These are phyloP conservation scores for Tolypocladium paradoxum DNA, from an alignment of 2,329 filamentous ascomycete species.

Conservation along the genomic window DNA sequence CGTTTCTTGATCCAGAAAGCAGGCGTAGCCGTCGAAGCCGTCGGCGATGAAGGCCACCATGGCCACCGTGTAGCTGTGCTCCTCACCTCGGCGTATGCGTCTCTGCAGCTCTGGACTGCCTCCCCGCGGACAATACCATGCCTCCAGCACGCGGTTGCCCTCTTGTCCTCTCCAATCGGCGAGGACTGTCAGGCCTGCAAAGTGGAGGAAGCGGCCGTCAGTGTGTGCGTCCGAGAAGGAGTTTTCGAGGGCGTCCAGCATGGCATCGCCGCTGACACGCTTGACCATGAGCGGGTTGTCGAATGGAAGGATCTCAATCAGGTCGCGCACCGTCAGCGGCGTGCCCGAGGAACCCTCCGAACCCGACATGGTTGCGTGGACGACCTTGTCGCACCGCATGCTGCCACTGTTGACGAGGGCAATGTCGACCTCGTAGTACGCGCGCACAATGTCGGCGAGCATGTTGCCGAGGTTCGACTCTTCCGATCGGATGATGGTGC, in stretches of 20 bases:
- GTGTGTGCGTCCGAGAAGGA: conserved; percentile 14
- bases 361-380: conserved; percentile 2
- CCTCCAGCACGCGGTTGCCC: conserved; percentile 1
- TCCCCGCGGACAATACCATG: neutral
- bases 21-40: conserved; percentile 13
- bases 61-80: conserved; percentile 2
- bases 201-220: conserved; percentile 14
- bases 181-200: conserved; percentile 9
- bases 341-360: neutral
- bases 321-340: conserved; percentile 10
- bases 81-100: neutral
- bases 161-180: conserved; percentile 8
- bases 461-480: conserved; percentile 16
- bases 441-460: conserved; percentile 12
- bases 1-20: conserved; percentile 8
- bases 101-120: neutral
- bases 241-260: conserved; percentile 11
- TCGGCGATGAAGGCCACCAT: conserved; percentile 11
- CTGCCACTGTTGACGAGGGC: conserved; percentile 14
- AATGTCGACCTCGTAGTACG: conserved; percentile 14
- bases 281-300: conserved; percentile 13
- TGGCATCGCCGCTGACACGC: conserved; percentile 5
- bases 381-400: conserved; percentile 12
- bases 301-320: conserved; percentile 14
- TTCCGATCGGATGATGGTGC: conserved; percentile 8